Conservation (phyloP, 2,329 filamentous ascomycete species). For the Alternaria dauci region DNA sequence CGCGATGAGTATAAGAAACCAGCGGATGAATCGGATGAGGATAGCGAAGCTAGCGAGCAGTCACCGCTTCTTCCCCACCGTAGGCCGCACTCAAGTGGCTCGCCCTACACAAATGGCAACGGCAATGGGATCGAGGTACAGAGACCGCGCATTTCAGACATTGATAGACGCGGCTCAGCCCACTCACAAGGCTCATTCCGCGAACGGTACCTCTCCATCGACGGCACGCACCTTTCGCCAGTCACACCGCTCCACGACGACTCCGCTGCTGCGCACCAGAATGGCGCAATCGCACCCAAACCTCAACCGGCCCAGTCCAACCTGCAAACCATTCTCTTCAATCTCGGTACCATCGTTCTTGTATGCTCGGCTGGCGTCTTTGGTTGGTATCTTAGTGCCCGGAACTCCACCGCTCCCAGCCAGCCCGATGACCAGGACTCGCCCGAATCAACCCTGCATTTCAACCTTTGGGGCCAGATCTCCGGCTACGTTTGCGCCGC, state of each 20-base stretch:
- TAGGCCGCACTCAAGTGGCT: slow-evolving; percentile 35
- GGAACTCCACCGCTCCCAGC: slow-evolving; percentile 39
- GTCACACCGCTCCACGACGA: slow-evolving; percentile 75
- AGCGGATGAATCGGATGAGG: slow-evolving; percentile 31
- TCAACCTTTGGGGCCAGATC: slow-evolving; percentile 83
- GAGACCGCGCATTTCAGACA: slow-evolving; percentile 49
- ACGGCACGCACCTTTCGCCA: slow-evolving; percentile 76
- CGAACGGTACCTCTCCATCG: slow-evolving; percentile 65
- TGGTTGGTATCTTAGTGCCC: slow-evolving; percentile 79
- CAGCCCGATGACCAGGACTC: slow-evolving; percentile 45
- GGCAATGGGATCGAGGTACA: slow-evolving; percentile 29
- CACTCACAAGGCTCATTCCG: slow-evolving; percentile 49
- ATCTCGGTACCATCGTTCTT: slow-evolving; percentile 76
- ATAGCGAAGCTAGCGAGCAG: slow-evolving; percentile 47
- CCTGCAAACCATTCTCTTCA: slow-evolving; percentile 72
- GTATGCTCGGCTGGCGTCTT: slow-evolving; percentile 83
- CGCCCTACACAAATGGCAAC: slow-evolving; percentile 26
- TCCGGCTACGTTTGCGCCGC: slow-evolving; percentile 93
- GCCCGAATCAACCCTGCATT: slow-evolving; percentile 61
- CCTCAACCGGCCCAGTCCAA: slow-evolving; percentile 52
- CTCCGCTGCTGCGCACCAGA: slow-evolving; percentile 28
- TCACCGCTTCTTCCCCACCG: slow-evolving; percentile 46
- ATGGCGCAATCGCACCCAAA: slow-evolving; percentile 53
- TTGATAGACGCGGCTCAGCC: slow-evolving; percentile 41
- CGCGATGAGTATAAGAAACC: slow-evolving; percentile 44